Base-by-base conservation (phyloP, 768 basidiomycete genomes). In the Strobilomyces echinocephalus region DNA sequence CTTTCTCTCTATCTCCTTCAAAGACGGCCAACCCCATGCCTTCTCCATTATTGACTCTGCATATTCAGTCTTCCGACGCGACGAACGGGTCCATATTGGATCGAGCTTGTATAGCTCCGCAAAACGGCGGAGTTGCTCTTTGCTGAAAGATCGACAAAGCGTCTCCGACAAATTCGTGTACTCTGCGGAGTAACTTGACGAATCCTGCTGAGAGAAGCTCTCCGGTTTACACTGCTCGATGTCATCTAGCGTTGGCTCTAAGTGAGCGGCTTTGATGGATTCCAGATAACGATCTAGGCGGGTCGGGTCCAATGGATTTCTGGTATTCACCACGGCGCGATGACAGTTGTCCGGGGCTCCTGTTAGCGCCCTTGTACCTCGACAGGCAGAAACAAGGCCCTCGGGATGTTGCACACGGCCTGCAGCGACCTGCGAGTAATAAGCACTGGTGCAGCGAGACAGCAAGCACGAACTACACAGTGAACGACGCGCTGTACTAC, bases 21-120 rank as follows among this genome's bases (percentile, higher is more conserved):
- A 63, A 26, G 83, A 79, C 7, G 83, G 81, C 86, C 85, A 89
- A 26, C 72, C 73, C 88, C 88, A 91, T 52, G 74, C 71, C 54
- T 77, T 70, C 64, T 87, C 82, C 26, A 90, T 76, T 55, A 89
- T 81, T 45, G 74, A 70, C 42, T 73, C 72, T 38, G 77, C 79
- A 59, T 68, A 72, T 35, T 72, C 61, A 53, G 66, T 61, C 60
- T 79, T 81, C 41, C 65, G 73, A 46, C 67, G 63, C 41, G 62
- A 69, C 5, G 56, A 62, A 39, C 69, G 69, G 8, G 67, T 62
- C 70, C 65, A 72, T 50, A 60, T 63, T 8, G 62, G 58, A 8
- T 70, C 63, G 26, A 83, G 62, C 18, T 72, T 73, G 59, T 83
- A 83, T 39, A 79, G 60, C 50, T 72, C 66, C 11, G 80, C 60